Evolutionary conservation across 2,329 filamentous ascomycete species (phyloP).

Genomic region (Dactylellina sp.): DNA sequence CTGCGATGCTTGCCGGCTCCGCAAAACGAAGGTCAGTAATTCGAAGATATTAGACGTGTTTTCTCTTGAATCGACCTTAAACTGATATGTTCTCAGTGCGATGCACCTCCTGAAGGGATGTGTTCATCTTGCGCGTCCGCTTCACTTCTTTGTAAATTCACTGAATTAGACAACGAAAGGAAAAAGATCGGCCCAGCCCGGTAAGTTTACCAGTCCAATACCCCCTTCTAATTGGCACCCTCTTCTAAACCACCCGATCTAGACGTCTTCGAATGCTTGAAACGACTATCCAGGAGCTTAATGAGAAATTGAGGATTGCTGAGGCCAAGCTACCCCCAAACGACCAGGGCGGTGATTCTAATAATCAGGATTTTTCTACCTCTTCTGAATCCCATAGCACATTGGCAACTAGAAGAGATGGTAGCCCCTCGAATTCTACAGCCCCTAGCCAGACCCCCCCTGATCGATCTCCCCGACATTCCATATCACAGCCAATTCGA

Average conservation of each 20-base stretch:
- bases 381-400: slow-evolving; percentile 26
- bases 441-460: slow-evolving; percentile 37
- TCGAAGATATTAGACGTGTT: background rate
- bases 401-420: slow-evolving; percentile 9
- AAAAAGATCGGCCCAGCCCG: slow-evolving; percentile 60
- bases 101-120: slow-evolving; percentile 60
- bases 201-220: slow-evolving; percentile 41
- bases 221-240: background rate
- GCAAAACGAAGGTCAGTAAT: slow-evolving; percentile 60
- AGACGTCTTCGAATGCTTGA: slow-evolving; percentile 60
- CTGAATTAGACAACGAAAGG: slow-evolving; percentile 59
- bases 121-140: slow-evolving; percentile 60
- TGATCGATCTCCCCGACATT: slow-evolving; percentile 36
- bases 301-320: slow-evolving; percentile 59
- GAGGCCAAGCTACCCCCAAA: slow-evolving; percentile 57
- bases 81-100: slow-evolving; percentile 56
- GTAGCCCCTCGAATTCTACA: slow-evolving; percentile 42
- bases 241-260: slow-evolving; percentile 24
- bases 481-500: slow-evolving; percentile 39
- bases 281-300: slow-evolving; percentile 59
- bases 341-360: slow-evolving; percentile 27
- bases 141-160: slow-evolving; percentile 60
- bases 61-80: background rate
- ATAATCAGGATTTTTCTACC: slow-evolving; percentile 18
- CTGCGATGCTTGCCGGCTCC: slow-evolving; percentile 60